Conservation (phyloP, 2,329 filamentous ascomycete genomes). For the Aspergillus brunneoviolaceus region DNA sequence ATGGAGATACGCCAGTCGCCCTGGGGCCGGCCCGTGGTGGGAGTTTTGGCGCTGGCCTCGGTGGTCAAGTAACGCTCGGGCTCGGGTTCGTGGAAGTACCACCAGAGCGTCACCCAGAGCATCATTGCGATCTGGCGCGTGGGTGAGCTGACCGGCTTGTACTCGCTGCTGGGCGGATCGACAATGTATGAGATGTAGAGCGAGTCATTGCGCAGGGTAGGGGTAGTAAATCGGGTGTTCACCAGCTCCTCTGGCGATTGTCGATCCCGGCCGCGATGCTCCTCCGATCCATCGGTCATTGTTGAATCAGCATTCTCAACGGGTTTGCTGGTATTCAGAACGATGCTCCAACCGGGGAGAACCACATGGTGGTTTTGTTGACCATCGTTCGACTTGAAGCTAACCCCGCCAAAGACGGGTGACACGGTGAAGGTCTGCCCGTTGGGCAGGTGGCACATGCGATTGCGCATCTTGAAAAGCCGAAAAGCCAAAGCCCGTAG, state of each 20-base stretch:
- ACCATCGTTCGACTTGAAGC: slow-evolving; percentile 80
- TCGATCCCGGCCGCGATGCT: slow-evolving; percentile 17
- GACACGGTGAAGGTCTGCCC: slow-evolving; percentile 79
- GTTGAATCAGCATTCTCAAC: slow-evolving; percentile 33
- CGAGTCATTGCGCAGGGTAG: slow-evolving; percentile 75
- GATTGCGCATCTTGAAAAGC: slow-evolving; percentile 25
- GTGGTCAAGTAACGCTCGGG: slow-evolving; percentile 66
- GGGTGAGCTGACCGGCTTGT: slow-evolving; percentile 74
- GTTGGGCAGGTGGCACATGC: slow-evolving; percentile 68
- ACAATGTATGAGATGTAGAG: slow-evolving; percentile 92
- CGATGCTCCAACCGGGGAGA: slow-evolving; percentile 86
- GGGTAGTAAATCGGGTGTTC: slow-evolving; percentile 60
- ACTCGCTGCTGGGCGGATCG: slow-evolving; percentile 75
- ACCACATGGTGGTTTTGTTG: slow-evolving; percentile 63
- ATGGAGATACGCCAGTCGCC: slow-evolving; percentile 87
- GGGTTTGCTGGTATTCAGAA: slow-evolving; percentile 66
- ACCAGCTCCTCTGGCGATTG: slow-evolving; percentile 23
- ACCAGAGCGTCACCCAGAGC: slow-evolving; percentile 90
- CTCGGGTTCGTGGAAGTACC: slow-evolving; percentile 91
- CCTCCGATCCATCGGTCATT: slow-evolving; percentile 19
- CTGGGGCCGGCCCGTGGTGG: slow-evolving; percentile 67
- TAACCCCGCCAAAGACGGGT: slow-evolving; percentile 86
- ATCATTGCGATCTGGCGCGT: slow-evolving; percentile 94
- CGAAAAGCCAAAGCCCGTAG: neutral
- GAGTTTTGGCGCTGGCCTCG: slow-evolving; percentile 64